Evolutionary conservation across 2,329 filamentous ascomycete species (phyloP).

Genomic region (Verticillium isaacii): DNA sequence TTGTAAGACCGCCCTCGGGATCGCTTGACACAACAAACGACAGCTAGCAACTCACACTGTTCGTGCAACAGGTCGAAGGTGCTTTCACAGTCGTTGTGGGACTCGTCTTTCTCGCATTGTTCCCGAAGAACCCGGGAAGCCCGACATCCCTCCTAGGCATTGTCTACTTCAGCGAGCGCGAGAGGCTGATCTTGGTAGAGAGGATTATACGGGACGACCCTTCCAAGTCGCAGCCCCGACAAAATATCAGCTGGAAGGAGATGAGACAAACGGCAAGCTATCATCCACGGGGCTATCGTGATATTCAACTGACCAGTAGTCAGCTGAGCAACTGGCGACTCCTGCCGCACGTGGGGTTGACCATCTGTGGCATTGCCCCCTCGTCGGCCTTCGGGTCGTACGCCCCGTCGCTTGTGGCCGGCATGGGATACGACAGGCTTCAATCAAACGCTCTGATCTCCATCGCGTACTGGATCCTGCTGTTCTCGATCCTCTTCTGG

Average conservation of each 20-base stretch:
- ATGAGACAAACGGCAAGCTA: constrained; percentile 25
- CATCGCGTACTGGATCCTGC: constrained; percentile 27
- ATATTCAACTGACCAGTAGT: not conserved
- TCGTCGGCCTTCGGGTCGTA: constrained; percentile 21
- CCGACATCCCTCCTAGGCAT: constrained; percentile 24
- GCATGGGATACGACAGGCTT: constrained; percentile 29
- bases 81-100: constrained; percentile 28
- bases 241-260: constrained; percentile 24
- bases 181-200: constrained; percentile 25
- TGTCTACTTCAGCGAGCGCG: constrained; percentile 25
- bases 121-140: constrained; percentile 21
- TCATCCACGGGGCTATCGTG: not conserved
- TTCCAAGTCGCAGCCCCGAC: constrained; percentile 23
- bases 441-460: constrained; percentile 27
- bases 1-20: not conserved
- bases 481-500: constrained; percentile 26
- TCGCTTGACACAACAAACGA: not conserved
- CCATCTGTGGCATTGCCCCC: constrained; percentile 22
- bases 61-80: constrained; percentile 24
- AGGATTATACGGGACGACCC: constrained; percentile 29
- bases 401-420: constrained; percentile 24
- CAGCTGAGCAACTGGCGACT: constrained; percentile 33
- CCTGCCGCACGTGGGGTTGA: constrained; percentile 25
- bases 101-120: constrained; percentile 23
- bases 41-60: not conserved